Evolutionary conservation across 192 early-diverging fungal species (phyloP).

Genomic region (Lobosporangium transversale): DNA sequence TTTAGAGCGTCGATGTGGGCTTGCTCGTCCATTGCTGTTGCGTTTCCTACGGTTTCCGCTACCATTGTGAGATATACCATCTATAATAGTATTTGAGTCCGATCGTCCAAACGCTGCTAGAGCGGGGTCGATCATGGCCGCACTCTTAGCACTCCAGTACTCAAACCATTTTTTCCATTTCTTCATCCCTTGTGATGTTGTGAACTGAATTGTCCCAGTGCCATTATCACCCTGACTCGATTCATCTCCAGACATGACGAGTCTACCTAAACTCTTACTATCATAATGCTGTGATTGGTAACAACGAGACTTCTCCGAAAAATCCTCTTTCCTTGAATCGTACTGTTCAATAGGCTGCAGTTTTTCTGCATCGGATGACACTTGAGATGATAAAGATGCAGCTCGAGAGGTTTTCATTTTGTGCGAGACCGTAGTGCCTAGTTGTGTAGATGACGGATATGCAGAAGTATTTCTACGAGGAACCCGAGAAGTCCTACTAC

Average conservation of each 20-base stretch:
- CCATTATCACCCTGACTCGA: conserved; percentile 21
- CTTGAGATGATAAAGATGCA: conserved; percentile 23
- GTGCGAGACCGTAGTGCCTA: conserved; percentile 9
- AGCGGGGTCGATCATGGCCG: conserved; percentile 46
- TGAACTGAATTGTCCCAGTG: conserved; percentile 43
- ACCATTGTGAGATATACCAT: conserved; percentile 18
- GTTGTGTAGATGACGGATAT: conserved; percentile 8
- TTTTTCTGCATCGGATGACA: conserved; percentile 23
- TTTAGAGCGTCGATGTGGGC: conserved; percentile 16
- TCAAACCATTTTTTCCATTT: conserved; percentile 54
- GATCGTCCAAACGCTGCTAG: conserved; percentile 42
- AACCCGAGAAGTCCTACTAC: neutral
- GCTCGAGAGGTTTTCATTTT: conserved; percentile 4
- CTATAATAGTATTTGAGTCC: conserved; percentile 12
- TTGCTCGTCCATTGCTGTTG: conserved; percentile 17
- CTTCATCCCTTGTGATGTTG: conserved; percentile 48
- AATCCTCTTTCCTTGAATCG: neutral
- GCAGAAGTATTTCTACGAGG: conserved; percentile 12
- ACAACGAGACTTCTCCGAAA: neutral
- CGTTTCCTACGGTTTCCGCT: conserved; percentile 7
- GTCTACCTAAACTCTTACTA: neutral
- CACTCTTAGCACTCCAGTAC: conserved; percentile 44
- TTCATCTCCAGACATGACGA: conserved; percentile 37
- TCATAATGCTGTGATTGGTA: neutral
- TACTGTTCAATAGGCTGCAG: neutral